Base-by-base conservation (phyloP, 2,329 filamentous ascomycete species). In the Diaporthe helianthi region DNA sequence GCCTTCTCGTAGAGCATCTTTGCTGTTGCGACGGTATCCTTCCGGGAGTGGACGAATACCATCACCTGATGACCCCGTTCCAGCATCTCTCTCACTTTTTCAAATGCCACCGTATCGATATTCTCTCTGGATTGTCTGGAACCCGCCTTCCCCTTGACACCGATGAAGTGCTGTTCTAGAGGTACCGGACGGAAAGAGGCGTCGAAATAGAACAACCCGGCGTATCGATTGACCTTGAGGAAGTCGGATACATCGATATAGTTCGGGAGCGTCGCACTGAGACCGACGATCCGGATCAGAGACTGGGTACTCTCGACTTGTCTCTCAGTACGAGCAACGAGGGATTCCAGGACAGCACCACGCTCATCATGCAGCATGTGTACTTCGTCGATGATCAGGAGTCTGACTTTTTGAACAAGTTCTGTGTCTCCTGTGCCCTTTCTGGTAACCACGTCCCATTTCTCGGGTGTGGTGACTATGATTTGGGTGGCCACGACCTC, bases 291-390 rank as follows among this genome's bases (percentile, higher is more conserved):
- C 29, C 97, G 93, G 76, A 99, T 99, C 58, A 99, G 85, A 1
- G 94, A 98, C 79, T 99, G 96, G 0, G 96, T 99, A 79, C 94
- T 98, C 81, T 99, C 97, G 0, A 99, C 97, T 76, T 99, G 96
- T 72, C 96, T 87, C 81, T 98, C 92, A 0, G 97, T 99, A 75
- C 96, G 89, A 13, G 96, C 96, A 19, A 99, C 97, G 26, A 99
- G 85, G 7, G 95, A 98, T 78, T 99, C 96, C 33, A 99, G 86
- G 0, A 99, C 97, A 15, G 97, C 94, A 76, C 96, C 96, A 78
- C 96, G 90, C 79, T 98, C 96, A 78, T 99, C 96, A 76, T 99
- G 97, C 75, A 99, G 90, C 97, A 99, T 99, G 78, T 99, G 96
- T 1, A 99, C 96, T 82, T 99, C 96, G 79, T 99, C 96, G 72